Evolutionary conservation across 1,284 basidiomycete species (phyloP).

Genomic region (Irpex lacteus): DNA sequence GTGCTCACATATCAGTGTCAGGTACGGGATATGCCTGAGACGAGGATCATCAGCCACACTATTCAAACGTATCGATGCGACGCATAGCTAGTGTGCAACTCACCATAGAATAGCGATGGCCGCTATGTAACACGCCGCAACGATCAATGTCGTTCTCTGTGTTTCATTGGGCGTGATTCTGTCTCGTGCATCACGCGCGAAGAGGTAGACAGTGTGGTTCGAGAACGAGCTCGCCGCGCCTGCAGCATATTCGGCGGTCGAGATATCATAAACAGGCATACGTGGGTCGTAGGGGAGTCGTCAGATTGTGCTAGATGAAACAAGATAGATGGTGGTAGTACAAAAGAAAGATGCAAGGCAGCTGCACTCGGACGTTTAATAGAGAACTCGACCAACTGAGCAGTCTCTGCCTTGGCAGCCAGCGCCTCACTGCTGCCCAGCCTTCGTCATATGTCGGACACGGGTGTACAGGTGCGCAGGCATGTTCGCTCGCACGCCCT

Average conservation of each 20-base stretch:
- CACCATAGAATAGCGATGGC: constrained; percentile 75
- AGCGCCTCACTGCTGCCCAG: not conserved
- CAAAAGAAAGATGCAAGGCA: not conserved
- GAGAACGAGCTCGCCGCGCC: constrained; percentile 15
- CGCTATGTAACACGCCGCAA: constrained; percentile 71
- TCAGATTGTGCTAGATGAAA: not conserved
- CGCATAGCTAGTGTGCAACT: constrained; percentile 22
- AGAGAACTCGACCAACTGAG: not conserved
- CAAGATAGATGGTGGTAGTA: constrained; percentile 8
- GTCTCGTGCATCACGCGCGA: constrained; percentile 34
- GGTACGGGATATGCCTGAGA: constrained; percentile 74
- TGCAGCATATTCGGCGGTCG: not conserved
- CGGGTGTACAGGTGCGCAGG: too few species aligned
- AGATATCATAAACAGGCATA: constrained; percentile 9
- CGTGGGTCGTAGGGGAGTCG: constrained; percentile 10
- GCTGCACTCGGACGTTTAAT: not conserved
- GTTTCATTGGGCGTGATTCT: constrained; percentile 65
- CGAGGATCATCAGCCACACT: not conserved
- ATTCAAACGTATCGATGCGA: not conserved
- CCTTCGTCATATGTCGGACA: not conserved
- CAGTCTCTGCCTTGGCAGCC: not conserved
- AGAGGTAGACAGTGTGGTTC: constrained; percentile 28
- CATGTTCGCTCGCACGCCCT: not conserved
- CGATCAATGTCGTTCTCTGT: constrained; percentile 74
- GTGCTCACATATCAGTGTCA: constrained; percentile 71